Base-by-base conservation (phyloP, 495 filamentous ascomycete species). In the Tuber umbilicatum region DNA sequence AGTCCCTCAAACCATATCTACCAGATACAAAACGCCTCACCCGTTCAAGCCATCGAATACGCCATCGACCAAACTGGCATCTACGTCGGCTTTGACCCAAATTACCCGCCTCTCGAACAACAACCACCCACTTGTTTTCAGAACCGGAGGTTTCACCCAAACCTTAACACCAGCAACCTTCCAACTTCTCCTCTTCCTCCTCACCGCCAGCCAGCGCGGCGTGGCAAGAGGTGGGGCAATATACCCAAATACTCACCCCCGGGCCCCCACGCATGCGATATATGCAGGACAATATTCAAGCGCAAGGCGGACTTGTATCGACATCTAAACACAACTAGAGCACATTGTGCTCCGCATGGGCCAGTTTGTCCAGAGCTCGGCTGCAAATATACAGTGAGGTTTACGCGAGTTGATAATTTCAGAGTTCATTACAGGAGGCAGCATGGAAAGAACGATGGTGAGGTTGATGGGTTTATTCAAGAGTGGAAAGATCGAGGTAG, bases 171-270 rank as follows among this genome's bases (percentile, higher is more conserved):
- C 9, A 9, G 23, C 47, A 14, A n/a, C 47, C 23, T n/a, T n/a
- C 7, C 6, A 2, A 23, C 47, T 55, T 14, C 47, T 27, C 47
- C 2, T 55, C 47, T 4, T 10, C 2, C 23, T 12, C 7, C 47
- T 19, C 9, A 23, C 7, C 0, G 6, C 47, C 47, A 0, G 47
- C 47, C 47, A 0, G 2, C 21, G 6, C 47, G 5, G 7, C 6
- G 7, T 0, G 21, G 7, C 2, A n/a, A 9, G 1, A 23, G 0
- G 2, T 23, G 6, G 23, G 47, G 2, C 2, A n/a, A 12, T 10
- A 9, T 9, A 12, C 23, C 47, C 23, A n/a, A 50, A n/a, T 10
- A 10, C 47, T 2, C 23, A n/a, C 2, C 7, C 47, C 23, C 23
- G 7, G 47, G 23, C 2, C 23, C 23, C 1, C 21, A n/a, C 5